phyloP scores from a whole-genome alignment of 257 asterid genomes.

The Solanum clarkiae region DNA sequence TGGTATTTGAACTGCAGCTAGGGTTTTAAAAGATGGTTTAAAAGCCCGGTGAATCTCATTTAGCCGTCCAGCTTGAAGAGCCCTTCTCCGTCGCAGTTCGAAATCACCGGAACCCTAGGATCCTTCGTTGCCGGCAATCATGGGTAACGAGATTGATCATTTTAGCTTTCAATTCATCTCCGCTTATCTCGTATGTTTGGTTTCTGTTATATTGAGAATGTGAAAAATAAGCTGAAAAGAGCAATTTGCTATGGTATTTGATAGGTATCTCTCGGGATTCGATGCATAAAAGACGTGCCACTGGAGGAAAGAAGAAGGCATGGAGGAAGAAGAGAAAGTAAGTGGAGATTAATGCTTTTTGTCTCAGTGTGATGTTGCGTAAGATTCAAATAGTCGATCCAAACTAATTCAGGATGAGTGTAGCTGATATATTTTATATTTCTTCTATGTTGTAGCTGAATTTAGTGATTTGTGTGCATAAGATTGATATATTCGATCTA shows the following conservation, averaged over 20 bases:
- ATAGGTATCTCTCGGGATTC: background rate
- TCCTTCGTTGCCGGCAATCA: background rate
- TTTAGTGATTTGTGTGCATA: too few relatives aligned
- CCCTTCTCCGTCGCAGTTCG: background rate
- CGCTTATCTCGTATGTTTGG: background rate
- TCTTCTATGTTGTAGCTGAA: too few relatives aligned
- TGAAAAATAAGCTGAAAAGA: background rate
- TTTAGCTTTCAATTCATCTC: background rate
- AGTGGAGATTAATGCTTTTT: background rate
- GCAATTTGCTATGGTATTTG: background rate
- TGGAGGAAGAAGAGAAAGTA: constrained; percentile 1
- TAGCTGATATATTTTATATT: too few relatives aligned
- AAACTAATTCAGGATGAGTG: background rate
- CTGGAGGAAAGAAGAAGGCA: background rate
- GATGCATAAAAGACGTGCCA: constrained; percentile 1
- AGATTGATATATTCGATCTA: too few relatives aligned
- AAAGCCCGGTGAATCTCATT: background rate
- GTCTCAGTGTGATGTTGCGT: background rate
- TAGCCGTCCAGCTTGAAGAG: background rate
- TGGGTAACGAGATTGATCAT: background rate
- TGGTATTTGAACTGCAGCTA: background rate
- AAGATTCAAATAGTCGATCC: background rate
- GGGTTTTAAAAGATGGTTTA: background rate
- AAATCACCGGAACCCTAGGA: background rate
- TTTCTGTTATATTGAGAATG: background rate